These are phyloP conservation scores for Podila minutissima DNA, from an alignment of 192 early-diverging fungal genomes.

Conservation along the genomic window DNA sequence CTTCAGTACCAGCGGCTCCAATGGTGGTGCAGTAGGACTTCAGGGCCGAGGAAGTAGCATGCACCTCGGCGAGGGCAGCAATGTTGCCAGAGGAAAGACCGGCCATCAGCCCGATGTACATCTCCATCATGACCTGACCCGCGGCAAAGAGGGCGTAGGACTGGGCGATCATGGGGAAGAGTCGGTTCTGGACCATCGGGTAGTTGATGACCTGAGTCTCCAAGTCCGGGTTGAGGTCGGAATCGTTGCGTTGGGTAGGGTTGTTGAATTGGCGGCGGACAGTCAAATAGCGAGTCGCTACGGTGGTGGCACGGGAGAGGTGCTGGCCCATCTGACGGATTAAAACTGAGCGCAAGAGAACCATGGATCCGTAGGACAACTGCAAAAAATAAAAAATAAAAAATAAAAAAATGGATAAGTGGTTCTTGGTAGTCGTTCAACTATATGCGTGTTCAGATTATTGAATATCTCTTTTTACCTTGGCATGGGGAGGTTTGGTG, in stretches of 20 bases:
- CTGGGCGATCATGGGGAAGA: constrained; percentile 63
- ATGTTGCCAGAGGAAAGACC: constrained; percentile 56
- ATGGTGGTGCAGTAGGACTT: constrained; percentile 80
- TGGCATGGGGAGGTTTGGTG: constrained; percentile 65
- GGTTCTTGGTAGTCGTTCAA: no score
- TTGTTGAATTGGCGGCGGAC: constrained; percentile 61
- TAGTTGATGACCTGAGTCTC: constrained; percentile 67
- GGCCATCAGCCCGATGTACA: constrained; percentile 68
- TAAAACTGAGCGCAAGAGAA: constrained; percentile 67
- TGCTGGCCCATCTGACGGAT: constrained; percentile 58
- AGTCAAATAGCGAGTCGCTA: constrained; percentile 59
- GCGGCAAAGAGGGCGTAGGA: constrained; percentile 60
- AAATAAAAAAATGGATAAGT: not conserved
- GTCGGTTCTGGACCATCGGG: constrained; percentile 59
- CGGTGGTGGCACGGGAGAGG: constrained; percentile 59
- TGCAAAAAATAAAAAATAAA: constrained; percentile 2
- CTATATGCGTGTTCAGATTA: not conserved
- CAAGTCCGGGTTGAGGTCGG: constrained; percentile 54
- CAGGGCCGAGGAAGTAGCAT: constrained; percentile 82
- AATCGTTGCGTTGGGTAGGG: constrained; percentile 50
- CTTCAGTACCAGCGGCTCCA: constrained; percentile 72
- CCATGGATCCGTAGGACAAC: constrained; percentile 75
- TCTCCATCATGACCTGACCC: constrained; percentile 39
- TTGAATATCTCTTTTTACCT: constrained; percentile 30
- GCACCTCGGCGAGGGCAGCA: constrained; percentile 65